These are phyloP conservation scores for Xylariaceae sp. DNA, from an alignment of 2,329 filamentous ascomycete genomes.

Conservation along the genomic window DNA sequence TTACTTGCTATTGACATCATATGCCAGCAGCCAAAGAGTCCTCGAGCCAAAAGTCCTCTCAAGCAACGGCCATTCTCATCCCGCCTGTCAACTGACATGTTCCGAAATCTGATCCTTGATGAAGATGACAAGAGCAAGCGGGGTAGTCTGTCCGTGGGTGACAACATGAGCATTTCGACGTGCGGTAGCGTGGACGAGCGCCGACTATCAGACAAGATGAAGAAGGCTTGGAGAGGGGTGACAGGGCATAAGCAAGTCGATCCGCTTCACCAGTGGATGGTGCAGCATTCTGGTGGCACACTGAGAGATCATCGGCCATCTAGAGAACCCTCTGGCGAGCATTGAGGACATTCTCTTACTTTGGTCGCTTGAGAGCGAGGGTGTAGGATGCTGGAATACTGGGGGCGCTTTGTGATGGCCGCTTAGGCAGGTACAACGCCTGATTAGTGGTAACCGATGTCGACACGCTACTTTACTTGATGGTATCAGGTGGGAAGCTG, in stretches of 20 bases:
- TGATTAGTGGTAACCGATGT: not conserved
- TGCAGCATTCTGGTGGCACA: slow-evolving; percentile 37
- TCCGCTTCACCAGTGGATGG: slow-evolving; percentile 38
- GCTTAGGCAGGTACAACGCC: not conserved
- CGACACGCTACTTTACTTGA: not conserved
- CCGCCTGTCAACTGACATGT: slow-evolving; percentile 13
- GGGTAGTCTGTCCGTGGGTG: not conserved
- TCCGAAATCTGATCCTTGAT: not conserved
- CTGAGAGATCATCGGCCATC: slow-evolving; percentile 18
- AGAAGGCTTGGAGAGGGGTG: slow-evolving; percentile 21
- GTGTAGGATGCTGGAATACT: not conserved
- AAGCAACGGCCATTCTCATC: slow-evolving; percentile 6
- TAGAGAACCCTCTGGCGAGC: not conserved
- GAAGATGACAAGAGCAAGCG: slow-evolving; percentile 8
- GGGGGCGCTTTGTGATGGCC: no score
- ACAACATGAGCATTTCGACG: slow-evolving; percentile 7
- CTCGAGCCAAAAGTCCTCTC: not conserved
- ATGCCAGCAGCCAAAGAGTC: not conserved
- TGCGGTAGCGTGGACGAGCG: slow-evolving; percentile 9
- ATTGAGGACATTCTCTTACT: not conserved
- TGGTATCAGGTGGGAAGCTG: no score
- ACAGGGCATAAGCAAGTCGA: slow-evolving; percentile 31
- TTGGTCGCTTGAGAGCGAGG: not conserved
- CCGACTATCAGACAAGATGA: slow-evolving; percentile 25
- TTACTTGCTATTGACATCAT: no score